Base-by-base conservation (phyloP, 257 asterid species). In the Plantago elongata region DNA sequence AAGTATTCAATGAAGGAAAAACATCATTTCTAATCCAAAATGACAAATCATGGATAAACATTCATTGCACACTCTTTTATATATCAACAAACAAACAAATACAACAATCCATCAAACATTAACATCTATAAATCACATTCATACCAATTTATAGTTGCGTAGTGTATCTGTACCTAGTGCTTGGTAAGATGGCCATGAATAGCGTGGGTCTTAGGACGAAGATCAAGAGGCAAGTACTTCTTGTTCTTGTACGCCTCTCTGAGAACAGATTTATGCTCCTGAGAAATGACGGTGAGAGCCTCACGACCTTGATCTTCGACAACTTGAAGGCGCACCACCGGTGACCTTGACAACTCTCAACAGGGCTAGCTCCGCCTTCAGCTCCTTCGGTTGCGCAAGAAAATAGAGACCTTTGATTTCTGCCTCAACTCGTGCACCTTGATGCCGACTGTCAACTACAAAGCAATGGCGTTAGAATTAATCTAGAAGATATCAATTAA, bases 151-250 rank as follows among this genome's bases (percentile, higher is more conserved):
- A 34, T 34, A 34, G 5, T 2, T 34, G 4, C 3, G 38, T 34
- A 2, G 9, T 11, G 45, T 9, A 14, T 0, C 11, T 9, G 11
- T 58, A 83, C 95, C 84, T 86, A 92, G 60, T 84, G 95, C 60
- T 86, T 84, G 65, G 89, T 86, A 11, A 86, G 75, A 45, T 92
- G 89, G 13, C 84, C 78, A 16, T 89, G 95, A 59, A 86, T 83
- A 12, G 95, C 95, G 46, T 87, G 81, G 9, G 95, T 86, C 67
- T 83, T 83, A 3, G 91, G 91, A 70, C 95, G 95, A 64, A 86
- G 89, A 73, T 86, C 95, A 46, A 86, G 84, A 0, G 95, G 92
- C 77, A 86, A 64, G 43, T 74, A 80, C 81, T 86, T 81, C 79
- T 86, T 86, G 68, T 86, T 84, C 85, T 79, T 74, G 75, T 81